Base-by-base conservation (phyloP, 2,329 filamentous ascomycete species). In the Fusarium sublunatum region DNA sequence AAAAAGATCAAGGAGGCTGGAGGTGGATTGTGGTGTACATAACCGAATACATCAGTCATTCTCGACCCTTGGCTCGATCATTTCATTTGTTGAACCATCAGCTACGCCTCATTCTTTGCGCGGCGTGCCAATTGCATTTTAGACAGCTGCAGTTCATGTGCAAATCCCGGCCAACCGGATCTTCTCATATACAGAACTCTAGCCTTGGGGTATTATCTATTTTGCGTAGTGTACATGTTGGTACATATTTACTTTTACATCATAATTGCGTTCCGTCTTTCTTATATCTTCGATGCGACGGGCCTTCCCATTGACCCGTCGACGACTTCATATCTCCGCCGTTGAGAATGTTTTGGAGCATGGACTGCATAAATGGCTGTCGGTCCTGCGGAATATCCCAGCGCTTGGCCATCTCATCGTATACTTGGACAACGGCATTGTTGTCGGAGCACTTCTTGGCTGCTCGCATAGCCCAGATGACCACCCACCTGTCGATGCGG, bases 401-500 rank as follows among this genome's bases (percentile, higher is more conserved):
- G 32, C 82, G 77, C 36, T 73, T 65, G 32, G 76, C 78, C 53
- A 88, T 70, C 24, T 75, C 73, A 24, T 81, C 79, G 68, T 84
- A 92, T 4, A 85, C 82, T 38, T 82, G 76, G 57, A 87, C 58
- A 42, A 88, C 81, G 29, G 79, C 76, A 10, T 83, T 79, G 22
- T 74, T 73, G 2, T 82, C 78, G n/a, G 81, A 80, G 69, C 86
- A 89, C 61, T 81, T 85, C 58, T 82, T 81, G 72, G 91, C 91
- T 4, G 91, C 90, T 40, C 81, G 79, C 34, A 92, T 72, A 0
- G 82, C 79, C 79, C 85, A 87, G 36, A 86, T 80, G 38, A 83
- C 83, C 66, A 91, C 76, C 87, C 87, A 89, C 7, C 80, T 81
- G 57, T 82, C 83, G 28, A 90, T 79, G 53, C 81, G 78, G 7